Conservation (phyloP, 805 yeast genomes). For the Ogataea salicorniae region DNA sequence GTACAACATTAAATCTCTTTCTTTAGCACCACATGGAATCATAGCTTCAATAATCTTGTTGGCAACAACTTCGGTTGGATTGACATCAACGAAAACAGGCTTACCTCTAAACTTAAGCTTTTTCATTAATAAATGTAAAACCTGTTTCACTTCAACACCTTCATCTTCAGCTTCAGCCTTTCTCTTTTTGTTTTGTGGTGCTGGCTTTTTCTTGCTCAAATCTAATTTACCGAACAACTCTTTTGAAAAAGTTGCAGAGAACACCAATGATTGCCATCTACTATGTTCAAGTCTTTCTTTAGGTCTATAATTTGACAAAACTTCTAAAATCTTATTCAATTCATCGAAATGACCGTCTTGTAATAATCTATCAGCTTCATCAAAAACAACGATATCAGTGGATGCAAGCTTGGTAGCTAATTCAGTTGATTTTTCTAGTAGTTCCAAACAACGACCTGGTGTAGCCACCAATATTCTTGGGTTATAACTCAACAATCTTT, state of each 20-base stretch:
- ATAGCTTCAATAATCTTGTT: constrained; percentile 74
- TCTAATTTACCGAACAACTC: constrained; percentile 76
- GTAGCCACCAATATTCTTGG: constrained; percentile 89
- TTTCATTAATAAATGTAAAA: constrained; percentile 56
- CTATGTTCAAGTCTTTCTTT: constrained; percentile 30
- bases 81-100: constrained; percentile 76
- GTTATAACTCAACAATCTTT: constrained; percentile 63
- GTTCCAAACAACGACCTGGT: constrained; percentile 87
- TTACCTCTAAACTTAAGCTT: constrained; percentile 65
- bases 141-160: constrained; percentile 41
- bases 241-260: constrained; percentile 87
- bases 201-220: constrained; percentile 30
- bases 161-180: constrained; percentile 27
- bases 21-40: constrained; percentile 85
- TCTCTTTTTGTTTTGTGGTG: constrained; percentile 24
- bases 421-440: constrained; percentile 58
- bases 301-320: constrained; percentile 49
- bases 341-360: constrained; percentile 97
- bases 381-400: constrained; percentile 60
- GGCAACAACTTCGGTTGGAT: constrained; percentile 79
- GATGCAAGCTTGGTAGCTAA: constrained; percentile 37
- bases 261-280: constrained; percentile 81
- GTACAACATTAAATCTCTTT: constrained; percentile 84
- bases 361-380: constrained; percentile 92
- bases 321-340: constrained; percentile 70